Evolutionary conservation across 2,329 filamentous ascomycete species (phyloP).

Genomic region (Microsporum ferrugineum): DNA sequence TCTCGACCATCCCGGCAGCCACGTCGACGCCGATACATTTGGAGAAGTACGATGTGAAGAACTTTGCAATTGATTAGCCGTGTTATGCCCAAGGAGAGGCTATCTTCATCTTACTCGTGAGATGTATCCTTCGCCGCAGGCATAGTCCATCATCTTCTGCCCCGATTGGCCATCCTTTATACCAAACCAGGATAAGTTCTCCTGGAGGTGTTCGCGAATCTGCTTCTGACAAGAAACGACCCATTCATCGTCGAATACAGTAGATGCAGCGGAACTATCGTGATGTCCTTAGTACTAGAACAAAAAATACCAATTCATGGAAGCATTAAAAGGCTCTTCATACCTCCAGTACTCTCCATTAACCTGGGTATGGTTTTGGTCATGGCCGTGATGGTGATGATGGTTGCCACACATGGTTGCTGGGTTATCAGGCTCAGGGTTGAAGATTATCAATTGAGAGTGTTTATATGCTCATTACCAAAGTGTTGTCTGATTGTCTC

Average conservation of each 20-base stretch:
- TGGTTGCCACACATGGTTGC: neutral
- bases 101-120: constrained; percentile 8
- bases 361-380: neutral
- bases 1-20: constrained; percentile 12
- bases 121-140: constrained; percentile 14
- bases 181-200: constrained; percentile 13
- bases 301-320: too few relatives aligned
- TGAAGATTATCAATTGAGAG: neutral
- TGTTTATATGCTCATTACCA: neutral
- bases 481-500: neutral
- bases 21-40: constrained; percentile 15
- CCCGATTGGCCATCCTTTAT: neutral
- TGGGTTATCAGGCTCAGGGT: neutral
- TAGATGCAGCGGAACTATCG: constrained; percentile 6
- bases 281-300: neutral
- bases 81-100: neutral
- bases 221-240: constrained; percentile 7
- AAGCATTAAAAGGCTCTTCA: neutral
- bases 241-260: constrained; percentile 11
- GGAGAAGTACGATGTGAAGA: constrained; percentile 11
- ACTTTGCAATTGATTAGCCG: constrained; percentile 1
- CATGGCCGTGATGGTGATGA: constrained; percentile 4
- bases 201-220: constrained; percentile 8
- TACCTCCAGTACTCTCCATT: constrained; percentile 15
- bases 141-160: constrained; percentile 16